Conservation (phyloP, 2,329 filamentous ascomycete species). For the Elsinoe batatas region DNA sequence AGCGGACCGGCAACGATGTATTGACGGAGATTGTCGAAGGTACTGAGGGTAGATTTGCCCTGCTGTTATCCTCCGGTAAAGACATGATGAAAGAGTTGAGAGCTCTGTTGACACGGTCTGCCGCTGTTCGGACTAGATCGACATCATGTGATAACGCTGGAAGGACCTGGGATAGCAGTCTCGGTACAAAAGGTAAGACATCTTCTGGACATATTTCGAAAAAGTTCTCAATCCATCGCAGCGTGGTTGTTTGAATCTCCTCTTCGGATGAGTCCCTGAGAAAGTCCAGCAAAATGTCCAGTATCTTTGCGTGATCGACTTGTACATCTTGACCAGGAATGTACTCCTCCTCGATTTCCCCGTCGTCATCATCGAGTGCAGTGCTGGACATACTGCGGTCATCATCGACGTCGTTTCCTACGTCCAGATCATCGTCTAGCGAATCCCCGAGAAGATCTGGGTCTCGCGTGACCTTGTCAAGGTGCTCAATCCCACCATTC, state of each 20-base stretch:
- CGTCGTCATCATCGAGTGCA: constrained; percentile 34
- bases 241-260: constrained; percentile 78
- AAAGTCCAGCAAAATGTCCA: constrained; percentile 84
- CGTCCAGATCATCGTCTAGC: constrained; percentile 38
- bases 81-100: constrained; percentile 93
- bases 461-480: constrained; percentile 45
- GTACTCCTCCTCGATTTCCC: constrained; percentile 78
- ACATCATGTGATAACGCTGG: constrained; percentile 89
- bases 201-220: constrained; percentile 96
- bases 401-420: constrained; percentile 42
- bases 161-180: constrained; percentile 80
- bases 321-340: constrained; percentile 94
- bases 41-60: constrained; percentile 28
- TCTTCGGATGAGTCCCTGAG: constrained; percentile 83
- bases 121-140: constrained; percentile 79
- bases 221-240: constrained; percentile 93
- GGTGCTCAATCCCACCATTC: constrained; percentile 43
- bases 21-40: constrained; percentile 7
- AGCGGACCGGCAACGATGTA: neutral
- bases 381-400: constrained; percentile 43
- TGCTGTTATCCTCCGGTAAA: constrained; percentile 54
- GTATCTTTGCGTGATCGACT: constrained; percentile 81
- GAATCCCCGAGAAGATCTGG: constrained; percentile 13
- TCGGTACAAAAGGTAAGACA: constrained; percentile 87
- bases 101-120: constrained; percentile 78